These are phyloP conservation scores for Agrostemma githago DNA, from an alignment of 148 eudicot species.

Conservation along the genomic window DNA sequence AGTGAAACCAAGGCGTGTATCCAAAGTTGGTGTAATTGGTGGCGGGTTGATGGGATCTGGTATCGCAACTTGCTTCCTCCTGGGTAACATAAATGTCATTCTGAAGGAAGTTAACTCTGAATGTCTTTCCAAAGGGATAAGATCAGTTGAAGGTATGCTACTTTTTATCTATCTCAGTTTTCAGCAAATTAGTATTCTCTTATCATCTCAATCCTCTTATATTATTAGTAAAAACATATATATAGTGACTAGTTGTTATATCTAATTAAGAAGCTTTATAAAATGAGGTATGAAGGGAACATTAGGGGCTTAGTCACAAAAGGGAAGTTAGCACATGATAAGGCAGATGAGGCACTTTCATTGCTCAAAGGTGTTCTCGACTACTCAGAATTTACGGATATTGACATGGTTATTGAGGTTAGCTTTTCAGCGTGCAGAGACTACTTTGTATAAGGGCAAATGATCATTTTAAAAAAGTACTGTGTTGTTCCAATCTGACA, in stretches of 20 bases:
- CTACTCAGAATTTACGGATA: conserved; percentile 74
- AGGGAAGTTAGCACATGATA: conserved; percentile 57
- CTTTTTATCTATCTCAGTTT: too few relatives aligned
- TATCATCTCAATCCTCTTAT: too few relatives aligned
- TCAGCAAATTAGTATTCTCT: too few relatives aligned
- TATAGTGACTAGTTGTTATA: not conserved
- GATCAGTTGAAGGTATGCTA: conserved; percentile 55
- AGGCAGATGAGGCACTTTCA: conserved; percentile 69
- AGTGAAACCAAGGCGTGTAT: conserved; percentile 66
- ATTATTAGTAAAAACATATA: too few relatives aligned
- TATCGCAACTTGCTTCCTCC: conserved; percentile 75
- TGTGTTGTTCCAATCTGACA: not conserved
- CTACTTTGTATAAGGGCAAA: conserved; percentile 1
- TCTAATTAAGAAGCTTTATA: not conserved
- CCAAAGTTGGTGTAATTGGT: conserved; percentile 90
- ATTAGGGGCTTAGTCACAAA: conserved; percentile 61
- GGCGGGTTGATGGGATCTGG: conserved; percentile 99
- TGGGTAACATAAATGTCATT: conserved; percentile 56
- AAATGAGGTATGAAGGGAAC: conserved; percentile 48
- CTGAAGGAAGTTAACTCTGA: conserved; percentile 83
- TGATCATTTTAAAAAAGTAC: not conserved
- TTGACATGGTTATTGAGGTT: conserved; percentile 94
- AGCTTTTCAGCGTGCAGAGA: conserved; percentile 15
- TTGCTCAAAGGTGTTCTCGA: conserved; percentile 80
- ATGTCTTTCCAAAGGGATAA: conserved; percentile 67